Evolutionary conservation across 2,329 filamentous ascomycete genomes (phyloP).

Genomic region (Monosporascus sp.): DNA sequence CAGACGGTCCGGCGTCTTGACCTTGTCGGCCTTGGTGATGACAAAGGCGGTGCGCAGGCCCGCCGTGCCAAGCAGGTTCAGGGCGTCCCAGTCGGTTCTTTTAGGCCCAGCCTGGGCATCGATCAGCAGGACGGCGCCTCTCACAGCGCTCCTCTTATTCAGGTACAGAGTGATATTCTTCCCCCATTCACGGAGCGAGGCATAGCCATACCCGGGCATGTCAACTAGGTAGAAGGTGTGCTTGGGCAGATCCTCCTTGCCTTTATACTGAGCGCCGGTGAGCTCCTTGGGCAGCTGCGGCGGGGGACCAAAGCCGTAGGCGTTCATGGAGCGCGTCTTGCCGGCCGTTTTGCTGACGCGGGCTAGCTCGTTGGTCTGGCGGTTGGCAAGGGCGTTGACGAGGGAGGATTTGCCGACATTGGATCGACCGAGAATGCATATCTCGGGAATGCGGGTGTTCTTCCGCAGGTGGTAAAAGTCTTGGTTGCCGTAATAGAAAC

Average conservation of each 20-base stretch:
- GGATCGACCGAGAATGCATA: conserved; percentile 78
- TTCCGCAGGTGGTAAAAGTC: conserved; percentile 41
- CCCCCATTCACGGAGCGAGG: conserved; percentile 45
- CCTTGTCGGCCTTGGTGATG: conserved; percentile 54
- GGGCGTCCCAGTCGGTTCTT: conserved; percentile 39
- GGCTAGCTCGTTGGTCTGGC: conserved; percentile 41
- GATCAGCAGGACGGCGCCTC: conserved; percentile 48
- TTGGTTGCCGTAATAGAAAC: conserved; percentile 20
- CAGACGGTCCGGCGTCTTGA: conserved; percentile 20
- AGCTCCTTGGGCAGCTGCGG: conserved; percentile 18
- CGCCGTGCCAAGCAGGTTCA: conserved; percentile 40
- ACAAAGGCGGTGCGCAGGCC: conserved; percentile 43
- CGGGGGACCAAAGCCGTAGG: conserved; percentile 46
- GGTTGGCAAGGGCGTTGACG: conserved; percentile 72
- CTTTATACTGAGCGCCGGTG: conserved; percentile 14
- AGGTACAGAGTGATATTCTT: conserved; percentile 47
- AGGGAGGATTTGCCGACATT: conserved; percentile 89
- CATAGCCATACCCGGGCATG: conserved; percentile 46
- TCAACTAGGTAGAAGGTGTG: conserved; percentile 46
- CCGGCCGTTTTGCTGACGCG: conserved; percentile 46
- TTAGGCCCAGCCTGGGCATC: conserved; percentile 48
- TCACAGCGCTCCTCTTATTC: conserved; percentile 37
- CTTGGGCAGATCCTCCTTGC: conserved; percentile 34
- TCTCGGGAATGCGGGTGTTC: conserved; percentile 50
- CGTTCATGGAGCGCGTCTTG: conserved; percentile 50